These are phyloP conservation scores for Mangifera indica DNA, from an alignment of 345 rosid species.

Conservation along the genomic window DNA sequence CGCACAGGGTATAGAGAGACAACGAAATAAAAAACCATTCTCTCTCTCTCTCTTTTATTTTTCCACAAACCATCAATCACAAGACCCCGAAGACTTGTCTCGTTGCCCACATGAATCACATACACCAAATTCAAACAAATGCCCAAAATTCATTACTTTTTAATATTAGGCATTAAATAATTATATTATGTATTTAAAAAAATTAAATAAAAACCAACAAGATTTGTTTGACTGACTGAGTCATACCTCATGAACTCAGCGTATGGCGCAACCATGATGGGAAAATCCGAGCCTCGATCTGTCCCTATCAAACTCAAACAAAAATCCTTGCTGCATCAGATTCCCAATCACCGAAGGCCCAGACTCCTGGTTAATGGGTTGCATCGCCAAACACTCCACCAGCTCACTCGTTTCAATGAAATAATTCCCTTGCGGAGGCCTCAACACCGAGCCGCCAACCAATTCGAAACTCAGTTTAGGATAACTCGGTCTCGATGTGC, in stretches of 20 bases:
- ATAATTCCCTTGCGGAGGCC: slow-evolving; percentile 81
- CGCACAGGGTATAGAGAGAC: too few species aligned
- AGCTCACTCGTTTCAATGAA: slow-evolving; percentile 58
- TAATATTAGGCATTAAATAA: slow-evolving; percentile 1
- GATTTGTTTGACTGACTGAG: slow-evolving; percentile 11
- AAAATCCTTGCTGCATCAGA: slow-evolving; percentile 89
- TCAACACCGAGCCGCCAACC: slow-evolving; percentile 43
- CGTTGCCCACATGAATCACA: not conserved
- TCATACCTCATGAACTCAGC: slow-evolving; percentile 23
- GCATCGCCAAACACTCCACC: slow-evolving; percentile 69
- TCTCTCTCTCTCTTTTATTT: too few species aligned
- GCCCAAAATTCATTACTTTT: not conserved
- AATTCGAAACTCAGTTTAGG: slow-evolving; percentile 63
- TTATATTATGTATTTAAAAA: not conserved
- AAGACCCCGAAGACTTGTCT: not conserved
- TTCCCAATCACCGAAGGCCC: slow-evolving; percentile 84
- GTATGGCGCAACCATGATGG: slow-evolving; percentile 62
- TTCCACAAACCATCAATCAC: too few species aligned
- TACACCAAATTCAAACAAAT: not conserved
- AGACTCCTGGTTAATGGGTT: slow-evolving; percentile 40
- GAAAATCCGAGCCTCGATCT: slow-evolving; percentile 74
- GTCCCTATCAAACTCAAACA: slow-evolving; percentile 75
- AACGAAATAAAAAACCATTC: too few species aligned
- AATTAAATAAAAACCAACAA: not conserved
- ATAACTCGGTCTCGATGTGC: slow-evolving; percentile 31